These are phyloP conservation scores for Kuraishia hungarica DNA, from an alignment of 805 yeast species.

Conservation along the genomic window DNA sequence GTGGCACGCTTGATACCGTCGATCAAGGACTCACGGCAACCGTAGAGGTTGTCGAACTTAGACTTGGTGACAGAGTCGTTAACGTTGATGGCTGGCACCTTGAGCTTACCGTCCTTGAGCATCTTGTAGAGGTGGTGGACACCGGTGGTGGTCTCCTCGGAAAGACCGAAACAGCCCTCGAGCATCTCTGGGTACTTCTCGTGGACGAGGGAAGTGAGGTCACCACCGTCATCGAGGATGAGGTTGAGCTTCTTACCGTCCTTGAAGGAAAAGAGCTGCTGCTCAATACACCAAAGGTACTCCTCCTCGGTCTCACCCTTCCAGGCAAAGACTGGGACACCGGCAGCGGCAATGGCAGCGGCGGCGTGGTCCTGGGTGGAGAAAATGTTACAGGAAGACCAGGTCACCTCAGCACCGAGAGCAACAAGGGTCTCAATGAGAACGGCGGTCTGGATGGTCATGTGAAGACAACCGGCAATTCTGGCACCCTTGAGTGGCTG, in stretches of 20 bases:
- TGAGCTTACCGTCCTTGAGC: slow-evolving; percentile 79
- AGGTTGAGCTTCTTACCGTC: slow-evolving; percentile 91
- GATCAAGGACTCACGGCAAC: slow-evolving; percentile 96
- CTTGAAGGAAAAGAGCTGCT: slow-evolving; percentile 97
- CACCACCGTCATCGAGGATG: slow-evolving; percentile 99
- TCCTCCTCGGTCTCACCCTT: slow-evolving; percentile 99
- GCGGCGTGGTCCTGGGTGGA: slow-evolving; percentile 99
- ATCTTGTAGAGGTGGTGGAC: slow-evolving; percentile 97
- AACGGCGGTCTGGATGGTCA: slow-evolving; percentile 99
- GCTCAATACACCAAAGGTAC: slow-evolving; percentile 98
- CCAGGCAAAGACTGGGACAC: slow-evolving; percentile 99
- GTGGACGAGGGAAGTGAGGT: slow-evolving; percentile 92
- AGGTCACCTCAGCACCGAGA: slow-evolving; percentile 98
- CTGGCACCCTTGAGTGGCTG: slow-evolving; percentile 98
- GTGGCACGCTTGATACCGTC: slow-evolving; percentile 99
- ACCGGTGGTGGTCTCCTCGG: slow-evolving; percentile 99
- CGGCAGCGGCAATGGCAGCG: slow-evolving; percentile 98
- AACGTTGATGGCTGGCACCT: slow-evolving; percentile 99
- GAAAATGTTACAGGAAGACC: slow-evolving; percentile 99
- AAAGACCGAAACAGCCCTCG: slow-evolving; percentile 88
- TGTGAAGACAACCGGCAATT: slow-evolving; percentile 98
- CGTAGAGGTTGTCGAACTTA: slow-evolving; percentile 98
- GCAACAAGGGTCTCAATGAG: slow-evolving; percentile 95
- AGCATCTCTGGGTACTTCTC: slow-evolving; percentile 97
- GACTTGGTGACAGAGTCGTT: slow-evolving; percentile 99